These are phyloP conservation scores for Rhodamnia argentea DNA, from an alignment of 345 rosid species.

Conservation along the genomic window DNA sequence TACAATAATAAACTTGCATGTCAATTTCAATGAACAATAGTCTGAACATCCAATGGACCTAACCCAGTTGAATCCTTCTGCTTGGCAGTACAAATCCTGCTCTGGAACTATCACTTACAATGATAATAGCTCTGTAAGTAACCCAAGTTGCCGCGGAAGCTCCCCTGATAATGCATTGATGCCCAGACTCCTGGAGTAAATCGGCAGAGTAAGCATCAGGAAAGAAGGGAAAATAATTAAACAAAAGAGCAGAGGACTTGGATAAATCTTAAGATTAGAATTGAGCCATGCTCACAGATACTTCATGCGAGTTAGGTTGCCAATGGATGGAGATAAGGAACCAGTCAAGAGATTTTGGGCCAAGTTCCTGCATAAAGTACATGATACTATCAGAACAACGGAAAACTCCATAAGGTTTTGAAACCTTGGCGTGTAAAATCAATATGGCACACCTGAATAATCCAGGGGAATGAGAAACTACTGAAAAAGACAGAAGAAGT, in stretches of 20 bases:
- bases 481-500: neutral
- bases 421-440: neutral
- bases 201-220: neutral
- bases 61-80: neutral
- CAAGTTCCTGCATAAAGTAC: conserved; percentile 22
- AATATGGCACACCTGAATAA: neutral
- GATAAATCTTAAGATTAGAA: conserved; percentile 7
- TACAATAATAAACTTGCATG: neutral
- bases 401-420: neutral
- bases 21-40: neutral
- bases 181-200: conserved; percentile 31
- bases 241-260: neutral
- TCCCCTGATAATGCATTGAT: conserved; percentile 53
- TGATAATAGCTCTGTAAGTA: conserved; percentile 31
- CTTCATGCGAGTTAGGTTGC: conserved; percentile 37
- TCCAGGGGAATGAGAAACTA: neutral
- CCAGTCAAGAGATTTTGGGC: conserved; percentile 36
- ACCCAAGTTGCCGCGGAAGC: conserved; percentile 58
- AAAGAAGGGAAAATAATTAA: fast-evolving
- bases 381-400: conserved; percentile 21
- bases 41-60: neutral
- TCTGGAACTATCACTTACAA: conserved; percentile 27
- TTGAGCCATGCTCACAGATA: conserved; percentile 29
- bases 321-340: conserved; percentile 32
- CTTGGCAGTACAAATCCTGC: neutral